Conservation (phyloP, 768 basidiomycete species). For the Mycena galopus region DNA sequence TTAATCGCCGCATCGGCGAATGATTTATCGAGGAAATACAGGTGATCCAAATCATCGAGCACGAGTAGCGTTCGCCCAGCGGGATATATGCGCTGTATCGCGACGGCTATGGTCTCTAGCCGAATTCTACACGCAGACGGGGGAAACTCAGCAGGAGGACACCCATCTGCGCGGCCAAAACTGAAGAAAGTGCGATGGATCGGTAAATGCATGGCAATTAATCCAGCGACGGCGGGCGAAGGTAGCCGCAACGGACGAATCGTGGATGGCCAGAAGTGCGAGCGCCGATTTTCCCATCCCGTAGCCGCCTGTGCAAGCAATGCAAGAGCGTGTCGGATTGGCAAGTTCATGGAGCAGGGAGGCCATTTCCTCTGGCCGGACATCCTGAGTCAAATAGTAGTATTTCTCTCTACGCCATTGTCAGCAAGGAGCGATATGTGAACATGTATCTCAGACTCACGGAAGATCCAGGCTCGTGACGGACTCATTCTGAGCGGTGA, state of each 20-base stretch:
- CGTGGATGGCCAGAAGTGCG: constrained; percentile 4
- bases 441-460: constrained; percentile 4
- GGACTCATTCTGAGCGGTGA: not conserved
- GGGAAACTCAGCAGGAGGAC: not conserved
- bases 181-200: constrained; percentile 5
- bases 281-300: constrained; percentile 19
- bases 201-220: constrained; percentile 9
- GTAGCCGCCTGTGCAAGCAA: constrained; percentile 20
- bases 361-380: constrained; percentile 13
- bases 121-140: not conserved
- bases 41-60: constrained; percentile 19
- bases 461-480: not conserved
- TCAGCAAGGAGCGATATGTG: not conserved
- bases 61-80: constrained; percentile 2
- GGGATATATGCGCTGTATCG: not conserved
- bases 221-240: constrained; percentile 17
- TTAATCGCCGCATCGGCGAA: constrained; percentile 2
- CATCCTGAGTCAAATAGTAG: not conserved
- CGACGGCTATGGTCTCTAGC: not conserved
- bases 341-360: not conserved
- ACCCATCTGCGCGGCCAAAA: constrained; percentile 12
- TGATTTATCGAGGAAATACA: constrained; percentile 13
- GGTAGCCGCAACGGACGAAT: not conserved
- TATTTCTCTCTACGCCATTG: not conserved
- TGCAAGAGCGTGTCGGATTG: constrained; percentile 14